Conservation (phyloP, 176 grass and related monocot genomes). For the Aechmea fasciata region DNA sequence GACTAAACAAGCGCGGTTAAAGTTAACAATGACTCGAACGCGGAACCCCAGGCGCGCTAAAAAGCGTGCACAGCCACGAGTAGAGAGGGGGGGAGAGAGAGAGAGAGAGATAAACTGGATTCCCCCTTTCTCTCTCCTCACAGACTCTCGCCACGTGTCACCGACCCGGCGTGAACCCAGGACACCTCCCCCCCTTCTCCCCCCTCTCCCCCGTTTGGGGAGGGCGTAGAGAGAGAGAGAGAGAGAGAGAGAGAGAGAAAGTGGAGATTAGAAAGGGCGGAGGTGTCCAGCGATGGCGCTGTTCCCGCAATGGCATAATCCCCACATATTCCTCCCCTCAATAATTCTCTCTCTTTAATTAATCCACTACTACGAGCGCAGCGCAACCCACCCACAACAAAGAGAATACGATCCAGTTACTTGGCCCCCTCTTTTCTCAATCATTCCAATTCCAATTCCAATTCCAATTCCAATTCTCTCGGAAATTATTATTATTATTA, state of each 20-base stretch:
- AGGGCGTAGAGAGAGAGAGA: constrained; percentile 8
- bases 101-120: background rate
- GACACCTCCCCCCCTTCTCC: constrained; percentile 8
- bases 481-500: too few species aligned
- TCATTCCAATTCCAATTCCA: too few species aligned
- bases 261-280: background rate
- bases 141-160: constrained; percentile 16
- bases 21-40: background rate
- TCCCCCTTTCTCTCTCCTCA: constrained; percentile 4
- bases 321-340: background rate
- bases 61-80: background rate
- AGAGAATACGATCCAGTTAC: too few species aligned
- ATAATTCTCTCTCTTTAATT: background rate
- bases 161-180: constrained; percentile 19
- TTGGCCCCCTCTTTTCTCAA: background rate
- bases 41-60: background rate
- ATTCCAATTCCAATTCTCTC: too few species aligned
- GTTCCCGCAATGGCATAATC: constrained; percentile 13
- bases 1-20: too few species aligned
- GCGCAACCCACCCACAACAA: background rate
- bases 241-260: background rate
- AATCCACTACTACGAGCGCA: background rate
- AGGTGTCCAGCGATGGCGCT: background rate
- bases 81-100: too few species aligned
- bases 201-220: constrained; percentile 13